Evolutionary conservation across 1,284 basidiomycete species (phyloP), one percentile per base, ranked within the genome.

Genomic region (Sanghuangporus sanghuang): DNA sequence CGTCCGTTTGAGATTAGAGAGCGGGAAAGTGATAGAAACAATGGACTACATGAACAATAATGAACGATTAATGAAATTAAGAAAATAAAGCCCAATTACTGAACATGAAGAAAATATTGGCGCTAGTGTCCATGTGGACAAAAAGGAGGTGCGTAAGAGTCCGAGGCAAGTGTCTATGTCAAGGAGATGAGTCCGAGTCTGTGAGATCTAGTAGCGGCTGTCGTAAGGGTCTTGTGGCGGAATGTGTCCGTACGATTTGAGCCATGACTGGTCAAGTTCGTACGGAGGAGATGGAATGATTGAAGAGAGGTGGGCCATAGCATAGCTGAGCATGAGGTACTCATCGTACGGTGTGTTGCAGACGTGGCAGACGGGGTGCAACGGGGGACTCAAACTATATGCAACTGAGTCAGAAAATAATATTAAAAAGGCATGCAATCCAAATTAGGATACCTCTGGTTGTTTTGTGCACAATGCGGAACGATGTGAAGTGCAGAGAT

Each of bases 341-440:
- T 57, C 39, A 40, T 61, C 36, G 38, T 61, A 61, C 14, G 59
- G 59, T 12, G 59, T 61, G 7, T 42, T 35, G 59, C 59, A 61
- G 38, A 53, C 50, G 36, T 61, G 59, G 38, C 59, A 61, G 9
- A 54, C 36, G 21, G 52, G 59, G 6, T 40, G 38, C 36, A 39
- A 36, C 4, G 52, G 49, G 27, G 32, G 35, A 23, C 11, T 32
- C 36, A 61, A 39, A 12, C 59, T 61, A 49, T 52, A 56, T 46
- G 44, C 44, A 12, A 56, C 7, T 16, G 56, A 48, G 23, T 36
- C 14, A 38, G 44, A 48, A 48, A 32, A 35, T 32, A 44, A 21
- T 27, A 44, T 18, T 16, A 4, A 18, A 42, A 36, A n/a, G 18
- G 21, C 32, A 23, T 16, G 48, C 27, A 27, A 56, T 27, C 9